A percentile compares a stretch with the other conserved stretches of the same genome.
Conservation (phyloP, 345 rosid genomes). For the Lepidium aucheri region DNA sequence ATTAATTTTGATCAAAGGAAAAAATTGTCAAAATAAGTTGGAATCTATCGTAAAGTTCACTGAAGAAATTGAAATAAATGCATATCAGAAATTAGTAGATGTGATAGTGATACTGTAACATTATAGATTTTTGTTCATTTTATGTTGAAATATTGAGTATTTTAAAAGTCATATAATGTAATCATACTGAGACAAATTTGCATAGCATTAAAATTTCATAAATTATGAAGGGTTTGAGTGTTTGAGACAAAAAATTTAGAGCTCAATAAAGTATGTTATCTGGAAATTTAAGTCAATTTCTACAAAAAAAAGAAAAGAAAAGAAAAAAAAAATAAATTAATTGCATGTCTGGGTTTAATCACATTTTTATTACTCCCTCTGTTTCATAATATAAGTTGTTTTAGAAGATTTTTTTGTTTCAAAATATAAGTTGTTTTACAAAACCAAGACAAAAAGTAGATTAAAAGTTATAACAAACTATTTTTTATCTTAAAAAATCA, state of each 20-base stretch:
- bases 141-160: neutral
- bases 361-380: too few species aligned
- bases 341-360: neutral
- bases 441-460: too few species aligned
- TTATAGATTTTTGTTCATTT: neutral
- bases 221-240: conserved; percentile 9
- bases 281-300: neutral
- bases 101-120: conserved; percentile 17
- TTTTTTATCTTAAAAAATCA: too few species aligned
- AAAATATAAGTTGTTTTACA: too few species aligned
- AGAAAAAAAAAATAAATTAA: neutral
- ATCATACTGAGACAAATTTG: conserved; percentile 15
- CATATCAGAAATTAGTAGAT: conserved; percentile 7
- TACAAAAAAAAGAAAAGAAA: too few species aligned
- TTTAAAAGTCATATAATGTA: neutral
- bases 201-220: conserved; percentile 8
- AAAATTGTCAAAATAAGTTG: conserved; percentile 14
- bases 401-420: too few species aligned
- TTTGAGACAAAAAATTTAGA: neutral
- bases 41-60: conserved; percentile 13
- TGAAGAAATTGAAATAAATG: conserved; percentile 16
- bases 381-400: too few species aligned
- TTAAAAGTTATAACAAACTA: too few species aligned
- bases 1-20: neutral
- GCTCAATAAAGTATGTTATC: conserved; percentile 16